phyloP scores from a whole-genome alignment of 202 grass and related monocot species.

The Musa balbisiana region DNA sequence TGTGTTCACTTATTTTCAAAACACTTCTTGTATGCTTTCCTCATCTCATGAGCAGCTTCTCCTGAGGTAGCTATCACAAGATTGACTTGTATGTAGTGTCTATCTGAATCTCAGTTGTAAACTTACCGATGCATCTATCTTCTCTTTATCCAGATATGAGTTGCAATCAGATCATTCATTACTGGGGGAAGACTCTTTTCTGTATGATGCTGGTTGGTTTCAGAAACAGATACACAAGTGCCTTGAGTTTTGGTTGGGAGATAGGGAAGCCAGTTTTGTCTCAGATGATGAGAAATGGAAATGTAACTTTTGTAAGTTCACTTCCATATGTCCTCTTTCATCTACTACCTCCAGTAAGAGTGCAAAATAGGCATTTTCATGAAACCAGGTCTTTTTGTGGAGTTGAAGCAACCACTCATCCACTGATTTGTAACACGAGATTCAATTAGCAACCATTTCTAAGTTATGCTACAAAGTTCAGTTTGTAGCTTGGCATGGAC shows the following conservation, averaged over 20 bases:
- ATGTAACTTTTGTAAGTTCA: constrained; percentile 60
- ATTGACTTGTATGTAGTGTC: not conserved
- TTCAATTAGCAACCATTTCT: no score
- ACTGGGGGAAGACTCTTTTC: constrained; percentile 56
- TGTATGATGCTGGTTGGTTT: constrained; percentile 56
- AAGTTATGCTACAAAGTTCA: no score
- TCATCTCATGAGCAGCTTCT: constrained; percentile 50
- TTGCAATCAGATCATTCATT: constrained; percentile 62
- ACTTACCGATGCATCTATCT: not conserved
- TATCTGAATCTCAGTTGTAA: not conserved
- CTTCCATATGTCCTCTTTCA: constrained; percentile 34
- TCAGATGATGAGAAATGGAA: constrained; percentile 67
- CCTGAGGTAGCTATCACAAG: constrained; percentile 50
- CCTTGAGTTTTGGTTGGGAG: constrained; percentile 50
- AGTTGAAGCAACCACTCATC: not conserved
- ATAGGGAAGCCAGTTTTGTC: constrained; percentile 54
- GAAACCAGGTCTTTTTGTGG: not conserved
- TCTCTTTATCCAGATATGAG: constrained; percentile 64
- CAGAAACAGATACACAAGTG: constrained; percentile 45
- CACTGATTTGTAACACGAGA: not conserved
- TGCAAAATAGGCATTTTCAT: not conserved
- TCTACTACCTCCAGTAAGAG: constrained; percentile 1
- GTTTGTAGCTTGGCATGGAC: no score
- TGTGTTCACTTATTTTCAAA: constrained; percentile 58
- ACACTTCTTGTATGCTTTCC: constrained; percentile 45